Evolutionary conservation across 805 yeast species (phyloP), one percentile per base, ranked within the genome.

Genomic region (Metschnikowia gelsemii): DNA sequence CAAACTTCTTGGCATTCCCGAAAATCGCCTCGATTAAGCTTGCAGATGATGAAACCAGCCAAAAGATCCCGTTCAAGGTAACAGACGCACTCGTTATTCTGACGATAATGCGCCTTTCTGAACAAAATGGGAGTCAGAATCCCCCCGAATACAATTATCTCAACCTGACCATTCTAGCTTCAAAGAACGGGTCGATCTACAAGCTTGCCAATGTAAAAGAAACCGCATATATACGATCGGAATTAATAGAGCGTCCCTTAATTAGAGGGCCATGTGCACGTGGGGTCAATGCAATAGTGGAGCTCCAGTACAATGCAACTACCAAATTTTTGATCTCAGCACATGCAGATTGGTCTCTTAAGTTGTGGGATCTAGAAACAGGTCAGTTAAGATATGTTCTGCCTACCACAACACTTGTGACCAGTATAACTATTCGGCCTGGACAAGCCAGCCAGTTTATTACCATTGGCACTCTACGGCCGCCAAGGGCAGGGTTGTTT

Each of bases 1-100:
- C 54, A 13, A 49, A 49, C 30, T 40, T 52, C 23, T 44, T 52
- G 24, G 56, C 54, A n/a, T 43, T 44, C 22, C 56, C 56, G 5
- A 48, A 50, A 21, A 29, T 48, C 24, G 34, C 45, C n/a, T 50
- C 55, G 7, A 22, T 50, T 7, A 21, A 37, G 29, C 31, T 52
- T 12, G 16, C 37, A 5, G 43, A 30, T 20, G 28, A 26, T 12
- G 23, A 30, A 2, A 11, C 8, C 12, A 32, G 27, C 8, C 18
- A 12, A 12, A 32, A 19, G 13, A 25, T 36, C 2, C 45, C 40
- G 12, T 32, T 35, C 14, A 30, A 23, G 7, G 11, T 36, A 8
- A 32, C 40, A 14, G 37, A 32, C 17, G 45, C 38, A 12, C 19
- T 42, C 9, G 19, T 42, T 3, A 8, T 23, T 29, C 38, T 34